Evolutionary conservation across 2,329 filamentous ascomycete genomes (phyloP).

Genomic region (Xylariaceae sp.): DNA sequence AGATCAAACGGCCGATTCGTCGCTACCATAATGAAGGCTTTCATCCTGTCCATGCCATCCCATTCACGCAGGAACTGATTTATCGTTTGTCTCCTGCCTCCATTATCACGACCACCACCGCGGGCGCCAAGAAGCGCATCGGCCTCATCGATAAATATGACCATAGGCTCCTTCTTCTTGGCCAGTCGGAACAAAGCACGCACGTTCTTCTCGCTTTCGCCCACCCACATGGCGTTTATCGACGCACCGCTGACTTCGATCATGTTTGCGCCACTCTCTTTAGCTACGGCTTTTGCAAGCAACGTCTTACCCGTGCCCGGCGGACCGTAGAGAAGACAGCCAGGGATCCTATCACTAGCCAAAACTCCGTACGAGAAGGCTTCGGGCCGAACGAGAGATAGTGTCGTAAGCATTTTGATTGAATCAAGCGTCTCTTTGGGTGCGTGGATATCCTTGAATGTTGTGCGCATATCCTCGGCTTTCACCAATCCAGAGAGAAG

Average conservation of each 20-base stretch:
- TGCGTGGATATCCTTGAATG: slow-evolving; percentile 83
- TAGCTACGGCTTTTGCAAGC: slow-evolving; percentile 66
- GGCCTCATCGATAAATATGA: slow-evolving; percentile 96
- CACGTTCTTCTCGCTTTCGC: slow-evolving; percentile 94
- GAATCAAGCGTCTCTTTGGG: slow-evolving; percentile 80
- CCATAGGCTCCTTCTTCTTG: slow-evolving; percentile 84
- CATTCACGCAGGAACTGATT: slow-evolving; percentile 97
- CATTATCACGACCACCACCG: slow-evolving; percentile 62
- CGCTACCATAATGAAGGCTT: slow-evolving; percentile 96
- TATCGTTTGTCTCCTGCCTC: slow-evolving; percentile 81
- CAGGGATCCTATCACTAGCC: slow-evolving; percentile 85
- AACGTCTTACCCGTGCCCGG: slow-evolving; percentile 77
- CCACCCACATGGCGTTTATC: slow-evolving; percentile 95
- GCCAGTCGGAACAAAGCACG: slow-evolving; percentile 87
- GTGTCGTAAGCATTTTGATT: slow-evolving; percentile 81
- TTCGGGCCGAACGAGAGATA: slow-evolving; percentile 83
- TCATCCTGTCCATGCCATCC: slow-evolving; percentile 82
- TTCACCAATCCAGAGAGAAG: slow-evolving; percentile 80
- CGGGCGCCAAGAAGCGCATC: slow-evolving; percentile 87
- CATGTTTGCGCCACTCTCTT: slow-evolving; percentile 66
- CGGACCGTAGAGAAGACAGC: slow-evolving; percentile 82
- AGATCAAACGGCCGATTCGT: slow-evolving; percentile 95
- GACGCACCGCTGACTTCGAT: slow-evolving; percentile 89
- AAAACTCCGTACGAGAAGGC: slow-evolving; percentile 96
- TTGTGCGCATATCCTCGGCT: slow-evolving; percentile 76